Evolutionary conservation across 176 grass and related monocot species (phyloP), one percentile per base, ranked within the genome.

Genomic region (Bothriochloa decipiens): DNA sequence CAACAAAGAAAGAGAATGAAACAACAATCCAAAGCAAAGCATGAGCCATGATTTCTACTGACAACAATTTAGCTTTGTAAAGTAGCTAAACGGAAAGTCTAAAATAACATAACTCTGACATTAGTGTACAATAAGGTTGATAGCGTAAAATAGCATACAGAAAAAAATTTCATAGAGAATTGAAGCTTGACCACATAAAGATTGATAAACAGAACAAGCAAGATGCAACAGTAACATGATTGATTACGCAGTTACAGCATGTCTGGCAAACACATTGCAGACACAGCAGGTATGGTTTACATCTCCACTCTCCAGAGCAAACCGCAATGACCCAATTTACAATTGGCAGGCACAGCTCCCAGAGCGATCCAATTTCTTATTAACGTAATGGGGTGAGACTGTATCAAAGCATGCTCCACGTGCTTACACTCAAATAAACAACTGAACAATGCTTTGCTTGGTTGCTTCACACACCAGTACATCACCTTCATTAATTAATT

Each of bases 21-120:
- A 76, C 27, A 69, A 3, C 27, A 87, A 87, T 26, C 29, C 9
- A 70, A 60, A 17, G 68, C 10, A 76, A 36, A 82, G 29, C 64
- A 70, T 82, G 64, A 29, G 17, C 14, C 33, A 64, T 60, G 28
- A 60, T 46, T 52, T 72, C 17, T 23, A 77, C 14, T 36, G 4
- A 52, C 3, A 77, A 12, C 11, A 80, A 72, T 12, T 11, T 35
- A 40, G 5, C 22, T 39, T 50, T 80, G 32, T 63, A 37, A 67
- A 72, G 15, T 4, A 72, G 28, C 37, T 78, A 70, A 58, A 78
- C 42, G 22, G 35, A 70, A 58, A 28, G 11, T 39, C 57, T 32
- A 45, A 78, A 41, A 35, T 27, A 52, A 52, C 42, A 29, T 9
- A 18, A 50, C 45, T 32, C 25, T 74, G 33, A 20, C 26, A 52